A percentile compares a stretch with the other conserved stretches of the same genome.
Conservation (phyloP, 352 stramenopile genomes). For the Elongisporangium anandrum region DNA sequence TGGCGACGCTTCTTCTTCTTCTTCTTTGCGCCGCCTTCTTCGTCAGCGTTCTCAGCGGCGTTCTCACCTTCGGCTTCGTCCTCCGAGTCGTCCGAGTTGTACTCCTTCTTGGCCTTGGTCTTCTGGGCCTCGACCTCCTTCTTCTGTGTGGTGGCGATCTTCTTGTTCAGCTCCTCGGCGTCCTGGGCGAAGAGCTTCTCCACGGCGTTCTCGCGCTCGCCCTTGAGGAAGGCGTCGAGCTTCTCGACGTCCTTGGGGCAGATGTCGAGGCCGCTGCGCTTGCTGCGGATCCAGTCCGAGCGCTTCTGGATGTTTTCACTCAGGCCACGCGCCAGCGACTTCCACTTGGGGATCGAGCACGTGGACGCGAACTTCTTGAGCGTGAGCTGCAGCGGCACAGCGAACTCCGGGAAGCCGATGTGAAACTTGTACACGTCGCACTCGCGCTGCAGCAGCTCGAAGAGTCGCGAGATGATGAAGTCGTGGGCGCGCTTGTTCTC, state of each 20-base stretch:
- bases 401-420: constrained; percentile 94
- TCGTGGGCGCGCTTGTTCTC: constrained; percentile 87
- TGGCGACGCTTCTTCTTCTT: constrained; percentile 34
- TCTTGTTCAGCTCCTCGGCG: constrained; percentile 59
- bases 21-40: constrained; percentile 19
- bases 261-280: constrained; percentile 89
- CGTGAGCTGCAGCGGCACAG: constrained; percentile 81
- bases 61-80: constrained; percentile 38
- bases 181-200: constrained; percentile 83
- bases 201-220: constrained; percentile 75
- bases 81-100: constrained; percentile 31
- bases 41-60: constrained; percentile 14
- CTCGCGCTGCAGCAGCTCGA: constrained; percentile 93
- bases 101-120: constrained; percentile 4
- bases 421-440: constrained; percentile 95
- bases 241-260: constrained; percentile 79
- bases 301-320: constrained; percentile 70
- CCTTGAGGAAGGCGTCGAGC: constrained; percentile 84
- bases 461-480: constrained; percentile 87
- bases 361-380: constrained; percentile 89
- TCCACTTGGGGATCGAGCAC: constrained; percentile 76
- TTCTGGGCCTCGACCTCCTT: constrained; percentile 11
- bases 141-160: constrained; percentile 49
- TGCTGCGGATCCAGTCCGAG: constrained; percentile 80
- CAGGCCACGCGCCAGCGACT: constrained; percentile 55